These are phyloP conservation scores for Tylopilus vinaceipallidus DNA, from an alignment of 768 basidiomycete species.

Conservation along the genomic window DNA sequence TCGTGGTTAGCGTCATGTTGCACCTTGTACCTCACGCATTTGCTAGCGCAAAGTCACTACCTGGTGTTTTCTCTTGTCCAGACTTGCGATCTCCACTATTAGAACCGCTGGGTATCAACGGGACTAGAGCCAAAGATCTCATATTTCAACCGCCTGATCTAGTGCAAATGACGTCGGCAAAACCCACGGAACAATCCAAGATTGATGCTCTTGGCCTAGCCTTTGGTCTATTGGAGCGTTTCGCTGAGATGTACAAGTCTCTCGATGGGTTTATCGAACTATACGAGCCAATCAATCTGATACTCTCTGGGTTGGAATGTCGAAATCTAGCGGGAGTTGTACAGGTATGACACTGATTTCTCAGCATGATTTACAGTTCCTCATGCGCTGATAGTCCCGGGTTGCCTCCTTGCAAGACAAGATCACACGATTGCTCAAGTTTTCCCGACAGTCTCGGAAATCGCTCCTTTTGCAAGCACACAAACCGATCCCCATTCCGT, in stretches of 20 bases:
- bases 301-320: slow-evolving; percentile 55
- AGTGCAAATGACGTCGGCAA: slow-evolving; percentile 37
- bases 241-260: slow-evolving; percentile 73
- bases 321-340: slow-evolving; percentile 48
- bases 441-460: slow-evolving; percentile 65
- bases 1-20: slow-evolving; percentile 66
- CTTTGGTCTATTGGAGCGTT: slow-evolving; percentile 62
- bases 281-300: slow-evolving; percentile 60
- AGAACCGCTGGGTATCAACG: slow-evolving; percentile 36
- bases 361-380: slow-evolving; percentile 4
- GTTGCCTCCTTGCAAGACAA: slow-evolving; percentile 46
- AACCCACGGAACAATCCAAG: slow-evolving; percentile 59
- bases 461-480: slow-evolving; percentile 88
- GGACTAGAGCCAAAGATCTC: slow-evolving; percentile 41
- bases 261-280: slow-evolving; percentile 85
- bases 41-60: slow-evolving; percentile 44
- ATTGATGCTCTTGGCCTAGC: slow-evolving; percentile 64
- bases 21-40: slow-evolving; percentile 70
- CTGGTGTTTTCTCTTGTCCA: slow-evolving; percentile 69
- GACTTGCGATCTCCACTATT: slow-evolving; percentile 60
- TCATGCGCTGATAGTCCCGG: slow-evolving; percentile 40
- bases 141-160: slow-evolving; percentile 47
- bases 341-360: slow-evolving; percentile 45
- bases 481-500: slow-evolving; percentile 93
- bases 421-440: slow-evolving; percentile 64